These are phyloP conservation scores for Brassica balearica DNA, from an alignment of 441 rosid genomes.

Conservation along the genomic window DNA sequence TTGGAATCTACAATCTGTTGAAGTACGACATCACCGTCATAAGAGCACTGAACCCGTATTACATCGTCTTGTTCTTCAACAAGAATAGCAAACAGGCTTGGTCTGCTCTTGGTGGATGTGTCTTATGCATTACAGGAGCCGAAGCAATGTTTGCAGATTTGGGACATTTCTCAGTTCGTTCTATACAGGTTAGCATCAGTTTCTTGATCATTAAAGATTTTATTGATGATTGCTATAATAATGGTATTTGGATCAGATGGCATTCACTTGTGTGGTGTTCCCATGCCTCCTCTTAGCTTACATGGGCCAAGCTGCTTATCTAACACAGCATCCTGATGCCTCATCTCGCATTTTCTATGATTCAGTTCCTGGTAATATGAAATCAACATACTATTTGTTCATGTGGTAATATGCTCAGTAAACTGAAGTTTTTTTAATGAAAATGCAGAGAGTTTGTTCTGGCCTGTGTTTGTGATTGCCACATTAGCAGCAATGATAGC, in stretches of 20 bases:
- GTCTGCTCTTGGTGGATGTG: slow-evolving; percentile 98
- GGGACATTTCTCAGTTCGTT: slow-evolving; percentile 86
- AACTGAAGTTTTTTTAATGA: slow-evolving; percentile 36
- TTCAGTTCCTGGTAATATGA: slow-evolving; percentile 80
- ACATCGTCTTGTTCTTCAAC: slow-evolving; percentile 80
- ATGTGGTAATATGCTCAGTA: neutral
- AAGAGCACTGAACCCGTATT: slow-evolving; percentile 85
- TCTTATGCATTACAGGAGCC: slow-evolving; percentile 97
- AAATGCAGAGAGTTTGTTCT: slow-evolving; percentile 71
- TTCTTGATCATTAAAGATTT: slow-evolving; percentile 17
- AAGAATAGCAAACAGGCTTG: slow-evolving; percentile 78
- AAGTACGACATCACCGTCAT: slow-evolving; percentile 68
- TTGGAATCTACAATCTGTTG: slow-evolving; percentile 81
- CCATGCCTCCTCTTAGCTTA: slow-evolving; percentile 97
- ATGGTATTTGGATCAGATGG: slow-evolving; percentile 55
- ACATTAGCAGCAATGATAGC: slow-evolving; percentile 96
- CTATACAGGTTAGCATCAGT: slow-evolving; percentile 73
- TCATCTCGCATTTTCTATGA: slow-evolving; percentile 77
- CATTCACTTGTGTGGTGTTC: slow-evolving; percentile 84
- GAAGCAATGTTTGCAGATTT: slow-evolving; percentile 99
- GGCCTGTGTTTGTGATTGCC: slow-evolving; percentile 90
- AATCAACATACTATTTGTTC: neutral
- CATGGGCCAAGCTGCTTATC: slow-evolving; percentile 94
- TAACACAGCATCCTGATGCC: slow-evolving; percentile 70
- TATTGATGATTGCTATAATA: neutral